Evolutionary conservation across 495 filamentous ascomycete species (phyloP).

Genomic region (Hypoxylon perforatum): DNA sequence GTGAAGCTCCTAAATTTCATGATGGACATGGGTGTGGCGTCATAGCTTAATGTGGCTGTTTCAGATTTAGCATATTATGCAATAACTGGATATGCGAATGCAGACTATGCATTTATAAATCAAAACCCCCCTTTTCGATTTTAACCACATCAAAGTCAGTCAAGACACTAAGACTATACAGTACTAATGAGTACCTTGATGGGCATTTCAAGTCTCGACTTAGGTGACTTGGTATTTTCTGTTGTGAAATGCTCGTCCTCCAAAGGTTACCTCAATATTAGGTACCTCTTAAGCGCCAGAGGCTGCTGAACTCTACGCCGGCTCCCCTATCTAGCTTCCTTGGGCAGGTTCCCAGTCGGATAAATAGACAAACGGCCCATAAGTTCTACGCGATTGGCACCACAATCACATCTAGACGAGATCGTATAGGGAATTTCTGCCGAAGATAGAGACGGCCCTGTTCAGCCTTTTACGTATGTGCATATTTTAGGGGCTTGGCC

Average conservation of each 20-base stretch:
- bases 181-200: too few relatives aligned
- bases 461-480: conserved; percentile 18
- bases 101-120: background rate
- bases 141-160: background rate
- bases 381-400: background rate
- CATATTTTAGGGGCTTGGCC: conserved; percentile 31
- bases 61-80: background rate
- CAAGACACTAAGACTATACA: too few relatives aligned
- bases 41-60: conserved; percentile 30
- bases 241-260: too few relatives aligned
- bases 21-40: conserved; percentile 34
- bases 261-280: too few relatives aligned
- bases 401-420: conserved; percentile 1
- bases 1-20: background rate
- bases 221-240: too few relatives aligned
- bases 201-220: too few relatives aligned
- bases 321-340: conserved; percentile 2
- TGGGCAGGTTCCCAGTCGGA: conserved; percentile 3
- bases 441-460: background rate
- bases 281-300: too few relatives aligned
- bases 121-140: background rate
- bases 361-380: conserved; percentile 7
- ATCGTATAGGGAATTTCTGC: conserved; percentile 1
- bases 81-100: too few relatives aligned
- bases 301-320: background rate